Conservation (phyloP, 129 eudicot genomes). For the Chrysanthemum lavandulifolium region DNA sequence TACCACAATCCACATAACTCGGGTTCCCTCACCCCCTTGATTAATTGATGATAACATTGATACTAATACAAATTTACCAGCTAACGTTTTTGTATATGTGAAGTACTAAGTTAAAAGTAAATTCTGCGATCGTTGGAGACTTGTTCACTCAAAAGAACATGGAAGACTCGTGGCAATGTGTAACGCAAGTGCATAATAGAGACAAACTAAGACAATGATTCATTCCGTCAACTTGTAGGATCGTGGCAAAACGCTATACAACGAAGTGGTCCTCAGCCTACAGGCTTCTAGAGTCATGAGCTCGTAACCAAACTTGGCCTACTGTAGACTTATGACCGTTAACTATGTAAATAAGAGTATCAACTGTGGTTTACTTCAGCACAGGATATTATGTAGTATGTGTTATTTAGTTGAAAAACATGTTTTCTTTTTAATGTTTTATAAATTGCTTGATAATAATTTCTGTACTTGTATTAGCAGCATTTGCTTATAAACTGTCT, state of each 20-base stretch:
- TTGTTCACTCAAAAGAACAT: constrained; percentile 3
- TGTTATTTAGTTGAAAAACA: not conserved
- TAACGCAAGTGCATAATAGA: constrained; percentile 24
- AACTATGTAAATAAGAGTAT: not conserved
- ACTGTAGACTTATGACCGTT: no score
- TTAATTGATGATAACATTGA: no score
- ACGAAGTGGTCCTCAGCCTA: constrained; percentile 26
- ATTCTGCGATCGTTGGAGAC: not conserved
- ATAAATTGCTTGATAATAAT: not conserved
- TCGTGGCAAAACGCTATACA: constrained; percentile 27
- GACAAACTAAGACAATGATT: not conserved
- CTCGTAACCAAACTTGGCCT: not conserved
- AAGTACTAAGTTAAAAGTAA: not conserved
- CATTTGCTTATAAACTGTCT: no score
- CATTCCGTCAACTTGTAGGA: not conserved
- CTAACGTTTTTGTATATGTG: not conserved
- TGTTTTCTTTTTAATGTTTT: not conserved
- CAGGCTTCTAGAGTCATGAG: constrained; percentile 1
- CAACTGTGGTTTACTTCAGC: not conserved
- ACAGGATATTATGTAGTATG: not conserved
- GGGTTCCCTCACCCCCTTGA: no score
- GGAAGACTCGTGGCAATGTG: constrained; percentile 10
- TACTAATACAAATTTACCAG: not conserved
- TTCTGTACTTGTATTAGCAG: not conserved
- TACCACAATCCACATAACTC: no score